These are phyloP conservation scores for Pseudocercospora crystallina DNA, from an alignment of 2,329 filamentous ascomycete genomes.

Conservation along the genomic window DNA sequence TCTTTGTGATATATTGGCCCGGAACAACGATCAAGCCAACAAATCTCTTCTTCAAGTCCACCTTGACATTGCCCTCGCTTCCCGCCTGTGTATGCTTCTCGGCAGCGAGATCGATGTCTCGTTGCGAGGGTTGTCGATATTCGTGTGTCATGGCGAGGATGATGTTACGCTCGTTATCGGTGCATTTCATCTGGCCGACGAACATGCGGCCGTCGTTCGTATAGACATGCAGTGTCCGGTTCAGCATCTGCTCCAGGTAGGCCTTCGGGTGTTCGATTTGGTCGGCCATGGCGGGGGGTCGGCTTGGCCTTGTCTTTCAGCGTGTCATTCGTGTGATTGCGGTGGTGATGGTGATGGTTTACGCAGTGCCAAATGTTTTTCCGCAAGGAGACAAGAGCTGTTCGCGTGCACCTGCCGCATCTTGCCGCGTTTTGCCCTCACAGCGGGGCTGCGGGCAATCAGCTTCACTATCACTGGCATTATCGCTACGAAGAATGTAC, in stretches of 20 bases:
- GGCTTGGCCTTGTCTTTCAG: too few species aligned
- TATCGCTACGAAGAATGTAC: background rate
- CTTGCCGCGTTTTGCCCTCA: background rate
- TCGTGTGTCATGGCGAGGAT: constrained; percentile 85
- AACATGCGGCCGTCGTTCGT: constrained; percentile 86
- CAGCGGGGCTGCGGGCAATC: background rate
- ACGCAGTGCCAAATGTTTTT: background rate
- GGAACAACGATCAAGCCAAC: constrained; percentile 89
- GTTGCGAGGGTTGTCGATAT: constrained; percentile 69
- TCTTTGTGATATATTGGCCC: constrained; percentile 78
- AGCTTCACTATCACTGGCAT: background rate
- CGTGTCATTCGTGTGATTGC: too few species aligned
- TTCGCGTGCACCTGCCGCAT: background rate
- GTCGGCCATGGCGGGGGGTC: constrained; percentile 6
- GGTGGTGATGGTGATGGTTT: background rate
- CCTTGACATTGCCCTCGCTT: constrained; percentile 46
- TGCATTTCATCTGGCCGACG: constrained; percentile 89
- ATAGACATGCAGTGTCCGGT: constrained; percentile 73
- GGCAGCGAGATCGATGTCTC: constrained; percentile 42
- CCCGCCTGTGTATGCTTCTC: constrained; percentile 33
- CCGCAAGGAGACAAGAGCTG: background rate
- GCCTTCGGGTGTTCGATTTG: constrained; percentile 20
- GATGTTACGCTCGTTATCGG: constrained; percentile 80
- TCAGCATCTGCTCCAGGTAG: constrained; percentile 36
- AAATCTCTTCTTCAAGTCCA: constrained; percentile 80